Evolutionary conservation across 208 protist species (phyloP).

Genomic region (Crithidia bombi): DNA sequence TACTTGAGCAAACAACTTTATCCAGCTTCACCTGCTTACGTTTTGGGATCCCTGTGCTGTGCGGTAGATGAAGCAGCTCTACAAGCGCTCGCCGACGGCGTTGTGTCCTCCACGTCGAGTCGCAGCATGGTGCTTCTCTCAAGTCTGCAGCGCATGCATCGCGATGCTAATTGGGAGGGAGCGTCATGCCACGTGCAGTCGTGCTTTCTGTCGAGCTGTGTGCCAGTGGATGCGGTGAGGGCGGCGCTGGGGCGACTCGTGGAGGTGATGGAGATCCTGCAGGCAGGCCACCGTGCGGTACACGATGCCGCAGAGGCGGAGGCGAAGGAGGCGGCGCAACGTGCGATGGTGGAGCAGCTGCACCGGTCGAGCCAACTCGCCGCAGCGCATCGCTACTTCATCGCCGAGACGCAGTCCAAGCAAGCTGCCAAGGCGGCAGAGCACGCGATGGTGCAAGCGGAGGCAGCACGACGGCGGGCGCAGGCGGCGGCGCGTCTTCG

Average conservation of each 20-base stretch:
- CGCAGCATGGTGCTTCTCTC: background rate
- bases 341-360: slow-evolving; percentile 15
- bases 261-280: background rate
- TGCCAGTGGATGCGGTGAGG: background rate
- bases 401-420: slow-evolving; percentile 2
- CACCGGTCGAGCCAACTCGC: background rate
- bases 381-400: slow-evolving; percentile 17
- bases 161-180: background rate
- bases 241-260: slow-evolving; percentile 19
- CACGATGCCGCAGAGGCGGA: background rate
- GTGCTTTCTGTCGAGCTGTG: background rate
- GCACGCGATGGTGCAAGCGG: slow-evolving; percentile 31
- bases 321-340: slow-evolving; percentile 2
- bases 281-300: background rate
- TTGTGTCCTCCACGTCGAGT: background rate
- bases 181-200: background rate
- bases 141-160: background rate
- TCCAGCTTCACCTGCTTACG: slow-evolving; percentile 3
- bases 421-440: slow-evolving; percentile 13
- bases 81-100: background rate
- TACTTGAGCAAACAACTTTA: slow-evolving; percentile 7
- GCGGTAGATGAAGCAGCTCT: background rate
- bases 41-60: slow-evolving; percentile 3
- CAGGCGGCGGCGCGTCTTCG: slow-evolving; percentile 13
- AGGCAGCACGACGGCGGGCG: slow-evolving; percentile 32